Percentiles rank a stretch among this genome's conserved stretches.
Evolutionary conservation across 2,329 filamentous ascomycete species (phyloP).

Genomic region (Cytospora schulzeri): DNA sequence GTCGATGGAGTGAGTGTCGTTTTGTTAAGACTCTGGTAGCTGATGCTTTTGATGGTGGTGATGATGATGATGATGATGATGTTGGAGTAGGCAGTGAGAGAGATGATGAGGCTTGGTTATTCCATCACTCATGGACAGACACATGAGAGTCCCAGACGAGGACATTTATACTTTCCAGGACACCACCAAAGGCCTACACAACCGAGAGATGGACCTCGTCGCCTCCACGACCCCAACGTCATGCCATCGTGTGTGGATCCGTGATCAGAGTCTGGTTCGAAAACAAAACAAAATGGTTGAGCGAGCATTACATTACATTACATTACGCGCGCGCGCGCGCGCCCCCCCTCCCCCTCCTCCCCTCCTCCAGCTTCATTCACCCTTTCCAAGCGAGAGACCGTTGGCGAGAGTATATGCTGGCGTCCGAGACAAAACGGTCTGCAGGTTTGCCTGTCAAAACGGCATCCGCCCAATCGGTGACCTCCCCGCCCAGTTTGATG

Average conservation of each 20-base stretch:
- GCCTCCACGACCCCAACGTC: not conserved
- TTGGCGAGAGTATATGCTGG: slow-evolving; percentile 20
- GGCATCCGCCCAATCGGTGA: slow-evolving; percentile 20
- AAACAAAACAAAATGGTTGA: not conserved
- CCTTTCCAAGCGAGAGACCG: slow-evolving; percentile 23
- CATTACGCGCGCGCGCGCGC: not conserved
- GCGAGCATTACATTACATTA: not conserved
- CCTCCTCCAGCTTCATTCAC: no score
- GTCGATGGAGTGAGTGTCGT: not conserved
- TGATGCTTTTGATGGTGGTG: not conserved
- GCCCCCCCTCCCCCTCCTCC: not conserved
- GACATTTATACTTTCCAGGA: not conserved
- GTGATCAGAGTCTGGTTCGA: not conserved
- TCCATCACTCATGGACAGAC: not conserved
- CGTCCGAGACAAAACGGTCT: slow-evolving; percentile 23
- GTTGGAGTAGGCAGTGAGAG: no score
- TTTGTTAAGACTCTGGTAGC: not conserved
- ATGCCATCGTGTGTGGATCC: not conserved
- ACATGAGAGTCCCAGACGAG: not conserved
- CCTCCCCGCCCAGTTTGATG: not conserved
- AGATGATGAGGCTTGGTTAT: not conserved
- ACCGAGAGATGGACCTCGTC: not conserved
- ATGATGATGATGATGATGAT: not conserved
- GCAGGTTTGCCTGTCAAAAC: slow-evolving; percentile 22
- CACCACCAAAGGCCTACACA: not conserved